A percentile compares a stretch with the other conserved stretches of the same genome.
These are phyloP conservation scores for Cyberlindnera bimundalis DNA, from an alignment of 805 yeast genomes.

Conservation along the genomic window DNA sequence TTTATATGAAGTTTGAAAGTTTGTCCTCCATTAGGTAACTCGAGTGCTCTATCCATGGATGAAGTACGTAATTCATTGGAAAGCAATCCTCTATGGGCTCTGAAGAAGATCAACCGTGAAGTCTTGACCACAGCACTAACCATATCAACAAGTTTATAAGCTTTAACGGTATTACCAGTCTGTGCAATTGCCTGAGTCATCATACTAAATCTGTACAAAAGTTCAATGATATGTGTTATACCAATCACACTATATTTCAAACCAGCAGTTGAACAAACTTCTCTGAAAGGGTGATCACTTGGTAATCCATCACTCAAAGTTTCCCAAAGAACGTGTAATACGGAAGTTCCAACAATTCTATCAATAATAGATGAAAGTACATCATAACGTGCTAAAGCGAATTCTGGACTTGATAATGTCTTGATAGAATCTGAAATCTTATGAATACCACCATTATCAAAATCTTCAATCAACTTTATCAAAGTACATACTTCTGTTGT, in stretches of 20 bases:
- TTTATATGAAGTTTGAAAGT: slow-evolving; percentile 3
- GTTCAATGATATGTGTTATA: slow-evolving; percentile 22
- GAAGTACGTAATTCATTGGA: slow-evolving; percentile 6
- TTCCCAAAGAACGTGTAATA: slow-evolving; percentile 21
- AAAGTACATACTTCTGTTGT: slow-evolving; percentile 14
- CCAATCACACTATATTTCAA: slow-evolving; percentile 23
- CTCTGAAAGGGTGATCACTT: slow-evolving; percentile 11
- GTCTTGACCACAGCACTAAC: slow-evolving; percentile 10
- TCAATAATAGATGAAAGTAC: slow-evolving; percentile 5
- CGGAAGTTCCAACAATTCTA: slow-evolving; percentile 10
- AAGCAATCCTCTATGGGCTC: slow-evolving; percentile 16
- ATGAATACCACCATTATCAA: slow-evolving; percentile 11
- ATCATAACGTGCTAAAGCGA: slow-evolving; percentile 5
- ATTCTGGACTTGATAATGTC: slow-evolving; percentile 5
- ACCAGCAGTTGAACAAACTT: slow-evolving; percentile 14
- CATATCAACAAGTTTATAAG: slow-evolving; percentile 19
- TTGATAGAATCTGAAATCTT: slow-evolving; percentile 13
- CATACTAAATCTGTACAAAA: slow-evolving; percentile 16
- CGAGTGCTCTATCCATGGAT: not conserved
- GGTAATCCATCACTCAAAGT: slow-evolving; percentile 15
- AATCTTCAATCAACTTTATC: slow-evolving; percentile 17
- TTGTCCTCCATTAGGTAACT: too few species aligned
- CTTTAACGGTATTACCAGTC: slow-evolving; percentile 3
- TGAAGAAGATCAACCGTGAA: slow-evolving; percentile 15
- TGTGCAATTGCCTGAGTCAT: slow-evolving; percentile 5